Evolutionary conservation across 208 protist species (phyloP).

Genomic region (Leishmania guyanensis): DNA sequence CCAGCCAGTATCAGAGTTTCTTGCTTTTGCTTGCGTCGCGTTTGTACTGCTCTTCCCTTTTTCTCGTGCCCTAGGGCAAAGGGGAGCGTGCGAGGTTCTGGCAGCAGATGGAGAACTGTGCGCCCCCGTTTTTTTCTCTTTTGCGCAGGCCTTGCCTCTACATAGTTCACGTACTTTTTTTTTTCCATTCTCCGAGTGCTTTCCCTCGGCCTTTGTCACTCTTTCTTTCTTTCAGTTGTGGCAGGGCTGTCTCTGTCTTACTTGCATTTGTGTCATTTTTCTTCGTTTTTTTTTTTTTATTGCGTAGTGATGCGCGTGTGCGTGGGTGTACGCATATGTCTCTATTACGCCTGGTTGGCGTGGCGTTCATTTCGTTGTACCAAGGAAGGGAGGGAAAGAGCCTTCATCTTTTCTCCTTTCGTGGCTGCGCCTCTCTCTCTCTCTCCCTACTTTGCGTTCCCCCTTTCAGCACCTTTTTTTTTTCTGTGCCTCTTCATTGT

Average conservation of each 20-base stretch:
- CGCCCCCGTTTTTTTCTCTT: background rate
- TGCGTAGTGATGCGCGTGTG: background rate
- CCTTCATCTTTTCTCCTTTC: background rate
- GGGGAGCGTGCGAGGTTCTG: background rate
- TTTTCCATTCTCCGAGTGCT: background rate
- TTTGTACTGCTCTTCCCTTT: background rate
- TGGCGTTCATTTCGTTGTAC: background rate
- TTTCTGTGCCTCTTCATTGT: slow-evolving; percentile 3
- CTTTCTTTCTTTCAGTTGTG: slow-evolving; percentile 18
- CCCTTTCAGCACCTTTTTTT: background rate
- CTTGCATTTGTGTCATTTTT: slow-evolving; percentile 11
- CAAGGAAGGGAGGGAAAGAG: background rate
- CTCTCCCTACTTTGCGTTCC: background rate
- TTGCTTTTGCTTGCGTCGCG: background rate
- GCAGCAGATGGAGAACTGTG: background rate
- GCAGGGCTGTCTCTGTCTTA: slow-evolving; percentile 4
- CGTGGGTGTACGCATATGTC: background rate
- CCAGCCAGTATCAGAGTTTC: background rate
- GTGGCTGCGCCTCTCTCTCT: background rate
- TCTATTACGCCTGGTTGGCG: background rate
- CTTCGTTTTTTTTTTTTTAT: background rate
- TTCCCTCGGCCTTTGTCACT: slow-evolving; percentile 1
- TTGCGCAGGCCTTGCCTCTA: background rate
- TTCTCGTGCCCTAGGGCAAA: background rate
- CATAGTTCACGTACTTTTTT: slow-evolving; percentile 21